Conservation (phyloP, 805 yeast species). For the Kluyveromyces siamensis region DNA sequence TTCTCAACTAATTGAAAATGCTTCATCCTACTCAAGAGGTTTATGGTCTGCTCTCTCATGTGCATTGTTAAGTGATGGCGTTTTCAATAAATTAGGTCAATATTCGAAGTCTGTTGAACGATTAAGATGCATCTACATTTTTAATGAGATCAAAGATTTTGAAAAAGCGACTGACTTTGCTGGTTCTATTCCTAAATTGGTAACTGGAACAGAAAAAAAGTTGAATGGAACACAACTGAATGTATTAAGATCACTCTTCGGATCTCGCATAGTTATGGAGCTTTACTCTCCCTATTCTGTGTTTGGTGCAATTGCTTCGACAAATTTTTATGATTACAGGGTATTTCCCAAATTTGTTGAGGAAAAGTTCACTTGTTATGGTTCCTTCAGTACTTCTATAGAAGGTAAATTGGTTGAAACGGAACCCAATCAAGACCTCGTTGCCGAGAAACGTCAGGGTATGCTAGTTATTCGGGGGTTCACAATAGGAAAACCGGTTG, state of each 20-base stretch:
- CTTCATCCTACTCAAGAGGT: neutral
- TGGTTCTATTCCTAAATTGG: conserved; percentile 8
- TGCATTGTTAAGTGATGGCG: conserved; percentile 40
- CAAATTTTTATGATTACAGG: conserved; percentile 58
- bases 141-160: conserved; percentile 18
- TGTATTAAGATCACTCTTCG: conserved; percentile 35
- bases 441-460: conserved; percentile 37
- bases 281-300: conserved; percentile 30
- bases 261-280: conserved; percentile 46
- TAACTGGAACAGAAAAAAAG: conserved; percentile 8
- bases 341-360: conserved; percentile 29
- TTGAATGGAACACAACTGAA: conserved; percentile 29
- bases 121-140: conserved; percentile 37
- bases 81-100: conserved; percentile 33
- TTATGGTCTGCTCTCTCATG: conserved; percentile 1
- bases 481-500: conserved; percentile 46
- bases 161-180: conserved; percentile 12
- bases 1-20: conserved; percentile 2
- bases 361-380: conserved; percentile 33
- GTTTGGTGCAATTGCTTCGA: conserved; percentile 50
- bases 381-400: conserved; percentile 49
- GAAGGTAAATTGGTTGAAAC: conserved; percentile 46
- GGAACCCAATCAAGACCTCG: conserved; percentile 21
- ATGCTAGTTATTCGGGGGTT: conserved; percentile 54
- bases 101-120: conserved; percentile 11